phyloP scores from a whole-genome alignment of 768 basidiomycete genomes.

The Hypholoma sublateritium region DNA sequence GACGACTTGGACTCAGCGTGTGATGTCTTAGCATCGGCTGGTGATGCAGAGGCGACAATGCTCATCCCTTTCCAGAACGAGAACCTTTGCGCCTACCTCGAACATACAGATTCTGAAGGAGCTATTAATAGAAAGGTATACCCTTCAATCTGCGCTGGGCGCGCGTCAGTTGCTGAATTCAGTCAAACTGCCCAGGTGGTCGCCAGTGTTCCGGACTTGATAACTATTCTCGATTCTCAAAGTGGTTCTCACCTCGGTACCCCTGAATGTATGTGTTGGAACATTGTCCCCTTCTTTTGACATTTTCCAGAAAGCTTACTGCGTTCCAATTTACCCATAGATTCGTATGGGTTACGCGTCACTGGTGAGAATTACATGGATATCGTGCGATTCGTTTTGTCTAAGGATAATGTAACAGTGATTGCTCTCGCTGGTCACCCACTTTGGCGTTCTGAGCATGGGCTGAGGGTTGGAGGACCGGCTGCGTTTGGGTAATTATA shows the following conservation, averaged over 20 bases:
- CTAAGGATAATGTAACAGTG: constrained; percentile 14
- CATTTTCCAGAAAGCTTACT: too few species aligned
- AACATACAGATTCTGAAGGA: constrained; percentile 27
- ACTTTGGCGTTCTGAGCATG: constrained; percentile 51
- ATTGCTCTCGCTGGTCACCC: constrained; percentile 45
- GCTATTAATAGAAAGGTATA: constrained; percentile 8
- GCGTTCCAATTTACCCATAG: constrained; percentile 5
- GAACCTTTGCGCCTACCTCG: constrained; percentile 50
- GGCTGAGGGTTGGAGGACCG: constrained; percentile 52
- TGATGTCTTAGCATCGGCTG: not conserved
- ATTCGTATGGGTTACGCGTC: constrained; percentile 60
- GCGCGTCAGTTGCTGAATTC: not conserved
- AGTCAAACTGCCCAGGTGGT: constrained; percentile 33
- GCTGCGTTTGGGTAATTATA: constrained; percentile 48
- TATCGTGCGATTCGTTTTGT: not conserved
- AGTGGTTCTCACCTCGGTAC: constrained; percentile 62
- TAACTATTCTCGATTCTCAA: constrained; percentile 62
- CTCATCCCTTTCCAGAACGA: constrained; percentile 65
- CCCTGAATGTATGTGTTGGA: constrained; percentile 37
- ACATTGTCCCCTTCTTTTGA: too few species aligned
- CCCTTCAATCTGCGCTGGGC: too few species aligned
- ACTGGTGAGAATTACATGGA: constrained; percentile 40
- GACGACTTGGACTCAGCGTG: not conserved
- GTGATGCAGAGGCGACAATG: constrained; percentile 24
- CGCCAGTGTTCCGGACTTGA: constrained; percentile 64